Conservation (phyloP, 257 asterid species). For the Gynochthodes officinalis region DNA sequence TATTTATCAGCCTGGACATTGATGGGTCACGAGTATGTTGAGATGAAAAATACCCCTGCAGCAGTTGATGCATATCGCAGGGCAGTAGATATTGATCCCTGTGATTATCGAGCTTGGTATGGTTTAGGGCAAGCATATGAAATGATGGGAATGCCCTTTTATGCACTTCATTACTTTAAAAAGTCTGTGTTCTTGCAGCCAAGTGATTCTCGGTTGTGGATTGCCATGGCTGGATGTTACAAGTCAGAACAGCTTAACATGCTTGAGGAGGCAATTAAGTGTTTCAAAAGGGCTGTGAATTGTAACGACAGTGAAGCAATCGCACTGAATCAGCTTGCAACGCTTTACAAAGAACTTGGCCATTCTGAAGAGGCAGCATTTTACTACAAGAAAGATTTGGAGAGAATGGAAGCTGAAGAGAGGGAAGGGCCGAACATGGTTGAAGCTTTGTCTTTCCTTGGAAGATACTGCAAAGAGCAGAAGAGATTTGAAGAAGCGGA, state of each 20-base stretch:
- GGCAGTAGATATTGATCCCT: conserved; percentile 90
- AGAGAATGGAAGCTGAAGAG: conserved; percentile 92
- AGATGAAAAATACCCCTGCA: conserved; percentile 95
- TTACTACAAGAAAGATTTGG: conserved; percentile 86
- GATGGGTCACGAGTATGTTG: conserved; percentile 96
- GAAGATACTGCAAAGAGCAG: conserved; percentile 62
- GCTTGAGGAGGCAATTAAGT: conserved; percentile 93
- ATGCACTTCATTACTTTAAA: conserved; percentile 91
- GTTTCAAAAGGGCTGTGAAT: conserved; percentile 72
- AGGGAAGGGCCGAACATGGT: conserved; percentile 88
- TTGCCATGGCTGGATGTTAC: conserved; percentile 94
- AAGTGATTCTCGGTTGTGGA: conserved; percentile 88
- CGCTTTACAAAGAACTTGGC: conserved; percentile 68
- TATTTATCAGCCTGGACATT: conserved; percentile 96
- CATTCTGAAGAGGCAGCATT: conserved; percentile 75
- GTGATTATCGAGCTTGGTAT: conserved; percentile 99
- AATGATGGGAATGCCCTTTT: conserved; percentile 93
- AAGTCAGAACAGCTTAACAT: conserved; percentile 82
- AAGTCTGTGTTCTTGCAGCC: conserved; percentile 97
- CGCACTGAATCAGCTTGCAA: conserved; percentile 79
- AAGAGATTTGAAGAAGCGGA: conserved; percentile 89
- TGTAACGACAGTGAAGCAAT: conserved; percentile 85
- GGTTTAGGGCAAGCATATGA: conserved; percentile 97
- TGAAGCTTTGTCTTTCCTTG: conserved; percentile 82
- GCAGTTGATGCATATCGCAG: conserved; percentile 91